Evolutionary conservation across 2,329 filamentous ascomycete species (phyloP).

Genomic region (Zymoseptoria passerinii): DNA sequence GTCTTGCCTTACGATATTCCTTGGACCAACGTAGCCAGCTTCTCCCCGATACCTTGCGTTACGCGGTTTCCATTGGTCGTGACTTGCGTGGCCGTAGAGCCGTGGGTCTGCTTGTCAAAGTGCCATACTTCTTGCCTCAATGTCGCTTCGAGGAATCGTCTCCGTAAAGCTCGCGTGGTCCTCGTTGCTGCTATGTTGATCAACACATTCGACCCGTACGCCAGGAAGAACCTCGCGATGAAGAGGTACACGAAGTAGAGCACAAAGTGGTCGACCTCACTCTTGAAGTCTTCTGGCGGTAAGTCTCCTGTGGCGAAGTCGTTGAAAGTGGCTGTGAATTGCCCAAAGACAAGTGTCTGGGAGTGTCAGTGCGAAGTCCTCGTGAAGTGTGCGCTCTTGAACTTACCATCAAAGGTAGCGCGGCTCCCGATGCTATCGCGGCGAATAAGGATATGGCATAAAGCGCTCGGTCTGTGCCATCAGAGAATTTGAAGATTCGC

Average conservation of each 20-base stretch:
- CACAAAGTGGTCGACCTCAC: constrained; percentile 31
- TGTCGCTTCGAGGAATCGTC: constrained; percentile 56
- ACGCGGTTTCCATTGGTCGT: constrained; percentile 30
- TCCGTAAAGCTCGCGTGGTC: constrained; percentile 44
- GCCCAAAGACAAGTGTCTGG: constrained; percentile 43
- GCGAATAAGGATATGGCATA: constrained; percentile 25
- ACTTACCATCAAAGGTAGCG: constrained; percentile 39
- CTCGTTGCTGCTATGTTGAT: constrained; percentile 46
- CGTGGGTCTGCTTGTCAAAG: constrained; percentile 51
- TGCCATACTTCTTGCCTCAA: constrained; percentile 60
- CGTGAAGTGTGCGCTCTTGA: constrained; percentile 21
- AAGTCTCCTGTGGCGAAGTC: constrained; percentile 27
- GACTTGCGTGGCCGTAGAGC: constrained; percentile 31
- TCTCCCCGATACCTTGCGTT: constrained; percentile 36
- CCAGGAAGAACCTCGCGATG: constrained; percentile 54
- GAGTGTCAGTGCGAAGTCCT: constrained; percentile 35
- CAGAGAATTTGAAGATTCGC: constrained; percentile 29
- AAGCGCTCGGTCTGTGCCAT: constrained; percentile 20
- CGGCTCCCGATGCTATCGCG: constrained; percentile 37
- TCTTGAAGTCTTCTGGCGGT: constrained; percentile 14
- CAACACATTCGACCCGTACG: constrained; percentile 44
- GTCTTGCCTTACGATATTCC: constrained; percentile 19
- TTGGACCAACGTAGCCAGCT: constrained; percentile 29
- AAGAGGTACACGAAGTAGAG: constrained; percentile 66
- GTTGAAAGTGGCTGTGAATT: constrained; percentile 42